A percentile compares a stretch with the other conserved stretches of the same genome.
Conservation (phyloP, 1,139 yeast species). For the Pneumocystis murina region DNA sequence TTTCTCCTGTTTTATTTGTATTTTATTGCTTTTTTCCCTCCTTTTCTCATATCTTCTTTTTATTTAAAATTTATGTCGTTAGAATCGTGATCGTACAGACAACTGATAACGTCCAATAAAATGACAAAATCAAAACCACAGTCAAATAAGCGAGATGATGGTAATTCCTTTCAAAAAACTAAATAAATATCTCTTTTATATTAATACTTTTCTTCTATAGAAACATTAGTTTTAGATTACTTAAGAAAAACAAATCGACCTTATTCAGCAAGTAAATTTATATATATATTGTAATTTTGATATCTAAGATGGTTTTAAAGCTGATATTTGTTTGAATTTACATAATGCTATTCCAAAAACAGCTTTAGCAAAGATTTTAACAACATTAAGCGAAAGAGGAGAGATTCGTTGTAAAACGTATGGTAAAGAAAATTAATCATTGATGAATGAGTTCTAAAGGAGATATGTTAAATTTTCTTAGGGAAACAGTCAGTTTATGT, state of each 20-base stretch:
- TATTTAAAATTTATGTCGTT: too few relatives aligned
- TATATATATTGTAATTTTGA: too few relatives aligned
- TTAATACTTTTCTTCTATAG: background rate
- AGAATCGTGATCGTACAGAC: too few relatives aligned
- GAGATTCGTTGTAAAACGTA: constrained; percentile 23
- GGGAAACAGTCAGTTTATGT: background rate
- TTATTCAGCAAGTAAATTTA: constrained; percentile 21
- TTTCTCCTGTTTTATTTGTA: too few relatives aligned
- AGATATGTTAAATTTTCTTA: background rate
- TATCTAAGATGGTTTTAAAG: background rate
- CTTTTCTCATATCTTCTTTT: too few relatives aligned
- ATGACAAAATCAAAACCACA: background rate
- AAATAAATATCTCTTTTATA: background rate
- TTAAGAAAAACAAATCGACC: constrained; percentile 29
- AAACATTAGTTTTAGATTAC: constrained; percentile 19
- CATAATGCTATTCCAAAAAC: constrained; percentile 24
- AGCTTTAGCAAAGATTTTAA: constrained; percentile 22
- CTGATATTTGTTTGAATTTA: constrained; percentile 27
- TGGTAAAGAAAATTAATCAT: constrained; percentile 14
- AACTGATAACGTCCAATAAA: background rate
- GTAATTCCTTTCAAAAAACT: background rate
- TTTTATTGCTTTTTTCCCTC: too few relatives aligned
- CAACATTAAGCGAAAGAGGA: constrained; percentile 20
- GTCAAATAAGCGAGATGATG: background rate
- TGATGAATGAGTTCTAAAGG: background rate